These are phyloP conservation scores for Suillus cothurnatus DNA, from an alignment of 768 basidiomycete species.

Conservation along the genomic window DNA sequence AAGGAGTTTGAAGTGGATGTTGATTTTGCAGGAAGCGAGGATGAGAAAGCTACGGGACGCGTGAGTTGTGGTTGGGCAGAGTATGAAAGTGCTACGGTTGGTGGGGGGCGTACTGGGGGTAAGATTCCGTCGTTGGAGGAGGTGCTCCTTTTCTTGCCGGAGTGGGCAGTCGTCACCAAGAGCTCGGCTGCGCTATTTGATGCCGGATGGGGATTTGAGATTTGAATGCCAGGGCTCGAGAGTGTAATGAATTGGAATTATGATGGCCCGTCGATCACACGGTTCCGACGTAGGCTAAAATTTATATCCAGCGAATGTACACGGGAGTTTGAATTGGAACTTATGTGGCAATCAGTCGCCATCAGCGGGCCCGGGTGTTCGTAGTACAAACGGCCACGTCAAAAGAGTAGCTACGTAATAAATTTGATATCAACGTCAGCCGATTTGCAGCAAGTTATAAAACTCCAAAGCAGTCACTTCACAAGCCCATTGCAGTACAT, in stretches of 20 bases:
- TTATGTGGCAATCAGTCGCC: no score
- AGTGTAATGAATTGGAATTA: background rate
- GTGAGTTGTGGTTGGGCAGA: conserved; percentile 72
- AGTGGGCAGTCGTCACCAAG: conserved; percentile 69
- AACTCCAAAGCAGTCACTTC: background rate
- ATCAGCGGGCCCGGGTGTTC: no score
- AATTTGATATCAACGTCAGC: background rate
- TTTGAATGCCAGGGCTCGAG: background rate
- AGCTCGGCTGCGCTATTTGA: conserved; percentile 59
- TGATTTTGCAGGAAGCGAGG: conserved; percentile 41
- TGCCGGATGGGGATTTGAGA: conserved; percentile 27
- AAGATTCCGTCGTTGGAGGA: conserved; percentile 75
- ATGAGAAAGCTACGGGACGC: conserved; percentile 38
- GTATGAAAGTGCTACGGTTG: conserved; percentile 57
- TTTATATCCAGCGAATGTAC: background rate
- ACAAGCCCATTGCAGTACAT: background rate
- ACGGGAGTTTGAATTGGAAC: no score
- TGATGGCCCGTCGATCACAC: background rate
- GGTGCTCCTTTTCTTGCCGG: conserved; percentile 60
- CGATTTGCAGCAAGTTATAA: background rate
- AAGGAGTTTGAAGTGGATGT: conserved; percentile 54
- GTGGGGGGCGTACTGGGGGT: conserved; percentile 39
- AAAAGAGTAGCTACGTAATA: no score
- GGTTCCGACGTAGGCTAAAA: background rate
- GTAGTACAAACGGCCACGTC: no score